Base-by-base conservation (phyloP, 257 asterid species). In the Solanum rostratum region DNA sequence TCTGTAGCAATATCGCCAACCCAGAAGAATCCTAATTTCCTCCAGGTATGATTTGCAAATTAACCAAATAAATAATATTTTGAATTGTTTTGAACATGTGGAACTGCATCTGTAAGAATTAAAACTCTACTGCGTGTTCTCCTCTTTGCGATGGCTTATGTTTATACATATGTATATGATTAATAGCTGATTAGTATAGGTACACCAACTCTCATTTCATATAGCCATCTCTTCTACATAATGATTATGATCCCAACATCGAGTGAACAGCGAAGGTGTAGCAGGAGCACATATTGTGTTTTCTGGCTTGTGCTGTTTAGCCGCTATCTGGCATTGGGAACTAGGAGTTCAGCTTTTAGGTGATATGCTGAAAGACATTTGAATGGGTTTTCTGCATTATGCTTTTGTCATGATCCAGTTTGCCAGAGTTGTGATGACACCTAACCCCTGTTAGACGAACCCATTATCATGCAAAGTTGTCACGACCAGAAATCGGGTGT, bases 1-100 rank as follows among this genome's bases (percentile, higher is more conserved):
- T 90, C 86, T 84, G 95, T 92, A 65, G 87, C 94, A 53, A 43
- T 85, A 69, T 78, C 93, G n/a, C 84, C 95, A 76, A 74, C 87
- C 84, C 97, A 91, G 69, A 92, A 88, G 91, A 90, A 81, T 86
- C 85, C 93, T 81, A 96, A 91, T 46, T 81, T 85, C 68, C 81
- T 90, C 83, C 97, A 91, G 90, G 99, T 94, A 45, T 74, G 59
- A 74, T 46, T 74, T 74, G 22, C 41, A 27, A 74, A 74, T 71
- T 46, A 74, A 74, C 41, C 81, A 45, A 46, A 74, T 16, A 74
- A 45, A 73, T 45, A 73, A 57, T 73, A 76, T 73, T 66, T 9
- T 70, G 41, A 16, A 10, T 39, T 74, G 71, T 33, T 57, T 71
- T 68, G 74, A 41, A 55, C 27, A 39, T 57, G 20, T 84, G 62